Base-by-base conservation (phyloP, 768 basidiomycete species). In the Podaxis mareebaensis region DNA sequence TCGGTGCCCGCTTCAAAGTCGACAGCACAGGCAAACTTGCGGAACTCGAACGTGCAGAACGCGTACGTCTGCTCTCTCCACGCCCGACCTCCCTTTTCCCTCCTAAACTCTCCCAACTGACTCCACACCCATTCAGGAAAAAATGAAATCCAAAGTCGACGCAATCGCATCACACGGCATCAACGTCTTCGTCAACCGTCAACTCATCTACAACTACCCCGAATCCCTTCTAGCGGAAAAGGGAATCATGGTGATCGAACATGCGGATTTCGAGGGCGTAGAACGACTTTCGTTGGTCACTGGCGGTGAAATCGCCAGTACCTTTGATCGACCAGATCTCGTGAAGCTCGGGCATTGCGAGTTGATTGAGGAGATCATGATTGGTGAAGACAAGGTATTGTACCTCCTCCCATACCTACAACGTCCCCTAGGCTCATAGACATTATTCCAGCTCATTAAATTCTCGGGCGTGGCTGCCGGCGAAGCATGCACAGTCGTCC, bases 151-250 rank as follows among this genome's bases (percentile, higher is more conserved):
- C 64, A 99, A 99, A 79, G 96, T 99, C 5, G 93, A 95, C 52
- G 87, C 90, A 13, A 99, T 99, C 70, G 94, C 95, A 4, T 76
- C 91, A 0, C 95, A 97, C 68, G 96, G 96, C 58, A 93, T 99
- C 80, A 99, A 94, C 71, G 90, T 89, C 76, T 99, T 99, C 74
- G 95, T 99, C 66, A 99, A 99, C 79, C 87, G 97, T 56, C 97
- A 99, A 73, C 84, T 99, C 51, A 93, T 99, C 78, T 99, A 99
- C 87, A 99, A 99, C 83, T 99, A 98, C 74, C 97, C 97, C 48
- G 97, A 99, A 75, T 93, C 91, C 1, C 80, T 99, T 0, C 84
- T 99, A n/a, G 83, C 96, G 2, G 97, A 99, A 73, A 89, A 89
- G 65, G 96, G 97, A 60, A 94, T 99, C 76, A 80, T 98, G 88